Evolutionary conservation across 208 protist genomes (phyloP), one percentile per base, ranked within the genome.

Genomic region (Vickermania spadyakhi): DNA sequence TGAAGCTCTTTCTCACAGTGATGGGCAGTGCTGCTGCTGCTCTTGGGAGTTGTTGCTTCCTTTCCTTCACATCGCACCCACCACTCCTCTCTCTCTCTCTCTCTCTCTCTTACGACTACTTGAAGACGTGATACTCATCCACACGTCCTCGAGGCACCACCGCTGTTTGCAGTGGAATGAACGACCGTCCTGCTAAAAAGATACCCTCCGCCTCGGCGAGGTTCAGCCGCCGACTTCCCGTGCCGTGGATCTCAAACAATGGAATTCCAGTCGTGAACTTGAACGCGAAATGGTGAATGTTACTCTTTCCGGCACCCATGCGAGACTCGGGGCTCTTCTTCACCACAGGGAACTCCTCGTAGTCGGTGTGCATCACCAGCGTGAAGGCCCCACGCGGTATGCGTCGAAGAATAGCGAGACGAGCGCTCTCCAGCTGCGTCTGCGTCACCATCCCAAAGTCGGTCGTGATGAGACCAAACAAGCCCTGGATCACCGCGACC

Each of bases 231-330:
- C 83, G 73, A 13, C 80, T 79, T 2, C 74, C 70, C 30, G 87
- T 61, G 56, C 67, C 56, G 60, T 66, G 77, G 55, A 95, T 91
- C 60, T 95, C 88, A 71, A 95, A 93, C 3, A 95, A 65, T 21
- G 84, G 88, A 13, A 95, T 65, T 2, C 88, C 88, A 1, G 88
- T 95, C 13, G 88, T 95, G 70, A 95, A 89, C 70, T 92, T 91
- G 73, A 87, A 95, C 3, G 85, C 84, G 58, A 92, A 95, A 73
- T 95, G 88, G 56, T 95, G 88, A 56, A 95, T 95, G 62, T 91
- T 92, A 50, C 77, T 79, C 69, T 95, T 95, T 57, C 88, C 88
- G 0, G 77, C 85, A 7, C 88, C 88, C 88, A 93, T 95, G 71
- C 88, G 88, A 41, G 82, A 89, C 57, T 95, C 84, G 21, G 88